Base-by-base conservation (phyloP, 2,329 filamentous ascomycete species). In the Didymella arachidicola region DNA sequence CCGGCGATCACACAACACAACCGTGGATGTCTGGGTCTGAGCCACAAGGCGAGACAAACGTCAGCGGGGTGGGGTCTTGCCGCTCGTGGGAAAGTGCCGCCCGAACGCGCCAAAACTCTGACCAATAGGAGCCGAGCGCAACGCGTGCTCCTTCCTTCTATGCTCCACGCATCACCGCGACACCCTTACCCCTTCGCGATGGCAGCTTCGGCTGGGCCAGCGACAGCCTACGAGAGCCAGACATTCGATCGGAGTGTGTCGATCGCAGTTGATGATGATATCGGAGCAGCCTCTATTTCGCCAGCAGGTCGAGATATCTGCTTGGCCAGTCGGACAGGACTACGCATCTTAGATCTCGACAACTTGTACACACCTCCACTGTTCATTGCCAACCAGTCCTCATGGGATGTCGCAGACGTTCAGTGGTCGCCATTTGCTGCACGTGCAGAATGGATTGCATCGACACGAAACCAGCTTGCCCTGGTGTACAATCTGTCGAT, bases 391-490 rank as follows among this genome's bases (percentile, higher is more conserved):
- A 92, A 96, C 77, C 90, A 92, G 54, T 88, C 92, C 42, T 90
- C 92, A n/a, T 97, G 93, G 92, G 88, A 96, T 50, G 93, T 97
- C 5, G 93, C 94, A 11, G 94, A 97, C 77, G 93, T 97, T 29
- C 94, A 97, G 77, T 97, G 94, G 94, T 97, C 92, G 11, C 94
- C 94, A 0, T 97, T 97, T 75, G 91, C 93, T 12, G 87, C 86
- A 19, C 87, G 93, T 46, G 91, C 96, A 75, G 93, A 93, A 70
- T 97, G 94, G 93, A 90, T 97, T 18, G 91, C 92, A 34, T 96
- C 92, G 59, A 97, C 93, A 0, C 94, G 93, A 18, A 97, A 97
- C 74, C 93, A 97, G 75, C 92, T 95, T 67, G 95, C 93, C 19
- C 82, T 97, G 49, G 91, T 97, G 19, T 97, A 93, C 93, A 97